Evolutionary conservation across 768 basidiomycete species (phyloP).

Genomic region (Suillus clintonianus): DNA sequence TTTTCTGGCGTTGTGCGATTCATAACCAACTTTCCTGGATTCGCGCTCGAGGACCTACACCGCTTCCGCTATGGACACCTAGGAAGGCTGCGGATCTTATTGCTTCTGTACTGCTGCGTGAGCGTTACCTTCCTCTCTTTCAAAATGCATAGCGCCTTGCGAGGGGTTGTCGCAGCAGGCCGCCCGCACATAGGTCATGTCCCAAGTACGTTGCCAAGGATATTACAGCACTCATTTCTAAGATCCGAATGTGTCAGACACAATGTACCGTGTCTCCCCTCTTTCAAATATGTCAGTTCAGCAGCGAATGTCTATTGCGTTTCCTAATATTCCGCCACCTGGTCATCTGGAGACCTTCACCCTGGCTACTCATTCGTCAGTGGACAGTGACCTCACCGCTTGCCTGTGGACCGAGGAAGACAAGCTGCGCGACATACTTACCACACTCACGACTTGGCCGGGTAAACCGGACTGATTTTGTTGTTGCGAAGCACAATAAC

Average conservation of each 20-base stretch:
- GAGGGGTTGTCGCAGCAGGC: constrained; percentile 4
- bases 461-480: constrained; percentile 31
- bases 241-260: neutral
- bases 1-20: constrained; percentile 30
- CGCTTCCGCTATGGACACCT: constrained; percentile 23
- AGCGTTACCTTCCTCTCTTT: constrained; percentile 41
- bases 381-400: constrained; percentile 37
- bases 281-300: constrained; percentile 29
- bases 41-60: constrained; percentile 28
- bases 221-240: neutral
- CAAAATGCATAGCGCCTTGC: constrained; percentile 21
- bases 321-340: constrained; percentile 27
- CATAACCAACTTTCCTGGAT: constrained; percentile 20
- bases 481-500: neutral
- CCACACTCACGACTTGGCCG: constrained; percentile 45
- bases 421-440: constrained; percentile 33
- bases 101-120: constrained; percentile 42
- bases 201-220: neutral
- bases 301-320: constrained; percentile 39
- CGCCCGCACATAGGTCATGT: neutral
- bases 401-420: constrained; percentile 50
- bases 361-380: constrained; percentile 20
- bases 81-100: constrained; percentile 33
- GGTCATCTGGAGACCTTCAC: constrained; percentile 39
- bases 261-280: constrained; percentile 14